phyloP scores from a whole-genome alignment of 352 stramenopile species.

The Saprolegnia parasitica region DNA sequence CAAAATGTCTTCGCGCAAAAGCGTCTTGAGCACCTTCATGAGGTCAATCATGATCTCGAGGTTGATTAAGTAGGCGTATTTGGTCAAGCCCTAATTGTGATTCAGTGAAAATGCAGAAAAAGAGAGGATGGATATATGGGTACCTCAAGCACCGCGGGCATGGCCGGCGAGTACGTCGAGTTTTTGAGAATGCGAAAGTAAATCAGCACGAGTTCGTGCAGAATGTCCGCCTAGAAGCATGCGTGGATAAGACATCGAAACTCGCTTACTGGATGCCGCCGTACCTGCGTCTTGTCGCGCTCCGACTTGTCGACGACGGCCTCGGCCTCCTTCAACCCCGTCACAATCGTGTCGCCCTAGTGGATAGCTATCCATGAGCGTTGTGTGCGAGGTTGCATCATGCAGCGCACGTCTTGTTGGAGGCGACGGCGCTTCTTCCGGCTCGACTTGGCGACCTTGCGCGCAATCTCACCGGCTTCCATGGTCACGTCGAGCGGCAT shows the following conservation, averaged over 20 bases:
- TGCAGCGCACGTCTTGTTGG: conserved; percentile 40
- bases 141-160: conserved; percentile 86
- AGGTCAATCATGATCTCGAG: conserved; percentile 97
- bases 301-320: conserved; percentile 90
- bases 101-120: neutral
- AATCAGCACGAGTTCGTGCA: conserved; percentile 93
- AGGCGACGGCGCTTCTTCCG: conserved; percentile 78
- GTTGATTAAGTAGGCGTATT: conserved; percentile 97
- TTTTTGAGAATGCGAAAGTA: conserved; percentile 97
- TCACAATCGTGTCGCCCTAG: conserved; percentile 75
- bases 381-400: neutral
- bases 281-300: conserved; percentile 86
- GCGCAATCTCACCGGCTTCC: conserved; percentile 72
- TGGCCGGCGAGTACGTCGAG: conserved; percentile 75
- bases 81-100: conserved; percentile 72
- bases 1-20: conserved; percentile 78
- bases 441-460: conserved; percentile 75
- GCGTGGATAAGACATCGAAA: too few species aligned
- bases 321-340: conserved; percentile 92
- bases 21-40: conserved; percentile 92
- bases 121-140: neutral
- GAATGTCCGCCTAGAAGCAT: conserved; percentile 63
- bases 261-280: too few species aligned
- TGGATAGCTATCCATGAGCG: too few species aligned
- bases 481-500: conserved; percentile 85